Evolutionary conservation across 352 stramenopile genomes (phyloP).

Genomic region (Globisporangium perplexum): DNA sequence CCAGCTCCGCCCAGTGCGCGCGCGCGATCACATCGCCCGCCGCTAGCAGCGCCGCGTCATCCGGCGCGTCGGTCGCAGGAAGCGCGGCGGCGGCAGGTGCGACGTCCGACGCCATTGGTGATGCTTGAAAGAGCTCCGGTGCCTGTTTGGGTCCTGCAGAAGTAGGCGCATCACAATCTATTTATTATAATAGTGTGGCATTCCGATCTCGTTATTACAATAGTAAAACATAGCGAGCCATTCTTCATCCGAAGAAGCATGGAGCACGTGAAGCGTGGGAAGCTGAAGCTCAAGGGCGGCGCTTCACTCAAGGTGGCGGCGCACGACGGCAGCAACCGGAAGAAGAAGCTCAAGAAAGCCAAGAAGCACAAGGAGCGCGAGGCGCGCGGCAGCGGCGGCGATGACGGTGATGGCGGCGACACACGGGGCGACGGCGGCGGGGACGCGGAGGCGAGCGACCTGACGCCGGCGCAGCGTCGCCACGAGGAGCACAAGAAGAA

Average conservation of each 20-base stretch:
- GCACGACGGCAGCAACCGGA: constrained; percentile 19
- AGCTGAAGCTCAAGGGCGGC: constrained; percentile 75
- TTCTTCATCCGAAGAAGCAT: constrained; percentile 18
- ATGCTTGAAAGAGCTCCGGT: not conserved
- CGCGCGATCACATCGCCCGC: constrained; percentile 7
- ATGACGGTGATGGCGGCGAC: constrained; percentile 1
- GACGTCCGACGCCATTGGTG: not conserved
- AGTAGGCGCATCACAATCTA: no score
- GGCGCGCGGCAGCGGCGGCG: not conserved
- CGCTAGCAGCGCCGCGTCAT: constrained; percentile 2
- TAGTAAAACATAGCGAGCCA: not conserved
- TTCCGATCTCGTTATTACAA: no score
- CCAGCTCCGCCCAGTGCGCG: constrained; percentile 2
- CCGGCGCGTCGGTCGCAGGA: not conserved
- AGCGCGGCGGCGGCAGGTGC: not conserved
- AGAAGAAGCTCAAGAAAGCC: constrained; percentile 45
- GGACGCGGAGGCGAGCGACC: constrained; percentile 24
- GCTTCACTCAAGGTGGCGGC: constrained; percentile 54
- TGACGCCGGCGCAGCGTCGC: constrained; percentile 72
- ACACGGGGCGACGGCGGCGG: constrained; percentile 7
- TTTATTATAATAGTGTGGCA: no score
- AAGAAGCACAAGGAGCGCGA: constrained; percentile 31
- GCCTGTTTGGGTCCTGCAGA: not conserved
- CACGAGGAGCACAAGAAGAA: constrained; percentile 80
- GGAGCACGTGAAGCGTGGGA: constrained; percentile 79